These are phyloP conservation scores for Vitis hybrid DNA, from an alignment of 177 flowering plant genomes.

Conservation along the genomic window DNA sequence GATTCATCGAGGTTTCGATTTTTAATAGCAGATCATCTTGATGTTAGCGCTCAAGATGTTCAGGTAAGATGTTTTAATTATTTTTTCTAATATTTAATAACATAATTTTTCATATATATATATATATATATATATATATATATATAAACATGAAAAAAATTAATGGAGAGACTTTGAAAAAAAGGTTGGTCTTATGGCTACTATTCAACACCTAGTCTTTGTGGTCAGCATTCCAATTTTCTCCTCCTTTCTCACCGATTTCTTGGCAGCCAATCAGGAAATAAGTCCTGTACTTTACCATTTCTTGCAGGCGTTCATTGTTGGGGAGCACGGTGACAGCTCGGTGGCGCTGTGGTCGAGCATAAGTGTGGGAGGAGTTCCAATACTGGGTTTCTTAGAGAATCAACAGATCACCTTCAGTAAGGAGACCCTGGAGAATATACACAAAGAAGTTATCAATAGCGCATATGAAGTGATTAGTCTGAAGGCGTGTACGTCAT, in stretches of 20 bases:
- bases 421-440: slow-evolving; percentile 61
- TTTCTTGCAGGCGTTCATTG: slow-evolving; percentile 59
- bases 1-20: slow-evolving; percentile 76
- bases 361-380: slow-evolving; percentile 88
- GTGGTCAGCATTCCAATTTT: no score
- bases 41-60: slow-evolving; percentile 82
- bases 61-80: slow-evolving; percentile 34
- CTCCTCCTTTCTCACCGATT: no score
- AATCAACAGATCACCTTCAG: slow-evolving; percentile 62
- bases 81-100: not conserved
- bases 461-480: slow-evolving; percentile 77
- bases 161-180: no score
- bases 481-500: slow-evolving; percentile 84
- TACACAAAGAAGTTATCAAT: slow-evolving; percentile 61
- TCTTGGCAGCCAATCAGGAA: not conserved
- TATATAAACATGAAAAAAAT: no score
- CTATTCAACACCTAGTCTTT: no score
- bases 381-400: slow-evolving; percentile 64
- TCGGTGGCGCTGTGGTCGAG: slow-evolving; percentile 95
- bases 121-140: no score
- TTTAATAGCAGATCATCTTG: slow-evolving; percentile 76
- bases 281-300: not conserved
- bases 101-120: no score
- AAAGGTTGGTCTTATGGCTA: no score
- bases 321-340: slow-evolving; percentile 90